phyloP scores from a whole-genome alignment of 164 flowering plant genomes.

The Houttuynia cordata region DNA sequence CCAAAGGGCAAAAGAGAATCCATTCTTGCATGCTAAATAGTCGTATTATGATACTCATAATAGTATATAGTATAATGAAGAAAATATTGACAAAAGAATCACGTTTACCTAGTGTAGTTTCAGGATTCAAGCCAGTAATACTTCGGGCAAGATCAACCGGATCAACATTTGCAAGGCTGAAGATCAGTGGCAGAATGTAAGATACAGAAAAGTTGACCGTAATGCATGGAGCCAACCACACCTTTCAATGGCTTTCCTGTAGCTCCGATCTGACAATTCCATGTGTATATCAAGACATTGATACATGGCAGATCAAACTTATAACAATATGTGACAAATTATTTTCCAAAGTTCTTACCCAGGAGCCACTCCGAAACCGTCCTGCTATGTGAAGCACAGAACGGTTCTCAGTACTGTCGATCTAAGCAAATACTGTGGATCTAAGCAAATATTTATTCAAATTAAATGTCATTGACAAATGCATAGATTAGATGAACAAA shows the following conservation, averaged over 20 bases:
- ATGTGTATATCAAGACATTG: constrained; percentile 1
- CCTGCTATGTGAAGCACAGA: constrained; percentile 96
- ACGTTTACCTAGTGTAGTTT: constrained; percentile 76
- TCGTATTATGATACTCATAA: neutral
- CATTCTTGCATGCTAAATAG: no score
- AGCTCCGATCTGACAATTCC: constrained; percentile 63
- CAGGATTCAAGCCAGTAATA: constrained; percentile 78
- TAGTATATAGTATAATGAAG: neutral
- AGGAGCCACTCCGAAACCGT: constrained; percentile 74
- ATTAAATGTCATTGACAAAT: neutral
- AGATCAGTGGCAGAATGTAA: neutral
- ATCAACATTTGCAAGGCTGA: constrained; percentile 96
- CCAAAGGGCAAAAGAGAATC: no score
- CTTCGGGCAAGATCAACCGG: constrained; percentile 84
- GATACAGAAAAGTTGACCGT: no score
- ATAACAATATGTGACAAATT: neutral
- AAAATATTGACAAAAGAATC: neutral
- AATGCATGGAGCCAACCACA: constrained; percentile 24
- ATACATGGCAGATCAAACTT: constrained; percentile 2
- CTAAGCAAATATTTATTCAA: no score
- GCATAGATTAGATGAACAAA: no score
- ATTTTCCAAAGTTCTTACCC: constrained; percentile 39
- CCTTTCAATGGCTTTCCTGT: constrained; percentile 76
- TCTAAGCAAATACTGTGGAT: neutral
- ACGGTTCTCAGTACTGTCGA: constrained; percentile 59